A percentile compares a stretch with the other conserved stretches of the same genome.
These are phyloP conservation scores for Akanthomyces lecanii DNA, from an alignment of 2,329 filamentous ascomycete species.

Conservation along the genomic window DNA sequence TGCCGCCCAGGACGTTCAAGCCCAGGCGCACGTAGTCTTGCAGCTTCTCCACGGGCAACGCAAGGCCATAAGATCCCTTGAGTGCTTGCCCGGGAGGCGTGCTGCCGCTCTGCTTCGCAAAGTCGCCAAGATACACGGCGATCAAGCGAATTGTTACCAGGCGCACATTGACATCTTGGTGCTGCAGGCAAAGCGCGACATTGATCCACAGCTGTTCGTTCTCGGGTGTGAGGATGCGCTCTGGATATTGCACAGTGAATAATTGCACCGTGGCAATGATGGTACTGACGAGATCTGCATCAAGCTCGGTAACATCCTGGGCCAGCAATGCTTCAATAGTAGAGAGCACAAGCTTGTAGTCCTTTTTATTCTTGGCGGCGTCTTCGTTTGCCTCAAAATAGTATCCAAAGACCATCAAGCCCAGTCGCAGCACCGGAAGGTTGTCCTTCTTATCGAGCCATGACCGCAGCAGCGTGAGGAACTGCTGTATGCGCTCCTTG, in stretches of 20 bases:
- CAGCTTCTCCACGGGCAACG: constrained; percentile 62
- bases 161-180: constrained; percentile 70
- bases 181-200: constrained; percentile 65
- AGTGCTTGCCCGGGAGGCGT: constrained; percentile 52
- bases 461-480: constrained; percentile 64
- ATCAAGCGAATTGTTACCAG: constrained; percentile 70
- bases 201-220: constrained; percentile 66
- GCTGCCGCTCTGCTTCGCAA: constrained; percentile 59
- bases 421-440: constrained; percentile 63
- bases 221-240: constrained; percentile 55
- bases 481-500: constrained; percentile 64
- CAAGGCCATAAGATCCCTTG: constrained; percentile 65
- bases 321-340: constrained; percentile 51
- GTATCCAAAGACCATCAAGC: constrained; percentile 74
- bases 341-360: constrained; percentile 59
- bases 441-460: constrained; percentile 79
- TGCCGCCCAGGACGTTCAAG: constrained; percentile 55
- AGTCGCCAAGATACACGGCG: constrained; percentile 73
- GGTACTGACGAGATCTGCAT: constrained; percentile 71
- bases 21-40: constrained; percentile 50
- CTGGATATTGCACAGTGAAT: constrained; percentile 63
- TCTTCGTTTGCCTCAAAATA: constrained; percentile 70
- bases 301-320: constrained; percentile 47
- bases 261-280: constrained; percentile 66
- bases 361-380: constrained; percentile 58